Conservation (phyloP, 2,329 filamentous ascomycete species). For the Diplodia intermedia region DNA sequence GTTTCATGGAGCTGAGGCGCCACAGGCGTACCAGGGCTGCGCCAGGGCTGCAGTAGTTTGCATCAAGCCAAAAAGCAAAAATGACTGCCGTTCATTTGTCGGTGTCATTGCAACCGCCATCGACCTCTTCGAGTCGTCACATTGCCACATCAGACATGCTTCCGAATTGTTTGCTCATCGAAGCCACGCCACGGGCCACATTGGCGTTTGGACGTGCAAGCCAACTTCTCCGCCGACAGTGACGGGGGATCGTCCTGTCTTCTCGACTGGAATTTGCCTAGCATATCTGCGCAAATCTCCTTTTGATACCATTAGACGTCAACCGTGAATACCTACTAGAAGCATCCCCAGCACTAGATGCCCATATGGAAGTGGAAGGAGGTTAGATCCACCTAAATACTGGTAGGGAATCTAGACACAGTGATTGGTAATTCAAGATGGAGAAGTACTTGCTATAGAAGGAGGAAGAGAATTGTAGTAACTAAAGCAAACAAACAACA, state of each 20-base stretch:
- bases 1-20: background rate
- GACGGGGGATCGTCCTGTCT: background rate
- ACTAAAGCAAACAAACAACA: background rate
- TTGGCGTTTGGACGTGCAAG: background rate
- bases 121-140: background rate
- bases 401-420: background rate
- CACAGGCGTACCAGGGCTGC: constrained; percentile 12
- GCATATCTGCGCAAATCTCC: background rate
- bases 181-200: background rate
- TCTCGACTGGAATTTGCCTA: background rate
- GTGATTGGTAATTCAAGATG: background rate
- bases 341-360: background rate
- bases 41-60: constrained; percentile 23
- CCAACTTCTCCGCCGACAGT: background rate
- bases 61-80: constrained; percentile 6
- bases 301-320: background rate
- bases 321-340: background rate
- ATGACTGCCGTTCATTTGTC: background rate
- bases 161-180: background rate
- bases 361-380: background rate
- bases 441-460: background rate
- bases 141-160: background rate
- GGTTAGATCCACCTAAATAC: background rate
- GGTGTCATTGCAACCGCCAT: background rate
- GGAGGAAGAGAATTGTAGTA: background rate